phyloP scores from a whole-genome alignment of 148 eudicot genomes.

The Rhododendron mucronatum region DNA sequence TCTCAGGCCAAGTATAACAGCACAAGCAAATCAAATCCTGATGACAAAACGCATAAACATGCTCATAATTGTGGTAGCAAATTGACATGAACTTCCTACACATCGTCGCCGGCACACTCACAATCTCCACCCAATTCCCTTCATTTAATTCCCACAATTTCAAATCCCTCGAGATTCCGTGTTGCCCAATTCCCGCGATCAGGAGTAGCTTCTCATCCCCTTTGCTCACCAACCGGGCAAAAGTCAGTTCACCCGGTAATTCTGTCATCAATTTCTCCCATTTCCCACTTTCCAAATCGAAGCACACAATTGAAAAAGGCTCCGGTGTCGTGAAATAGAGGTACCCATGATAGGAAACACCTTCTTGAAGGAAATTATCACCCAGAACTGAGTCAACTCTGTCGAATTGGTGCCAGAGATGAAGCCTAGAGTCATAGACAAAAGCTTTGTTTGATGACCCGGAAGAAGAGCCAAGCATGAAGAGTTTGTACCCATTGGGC shows the following conservation, averaged over 20 bases:
- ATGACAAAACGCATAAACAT: conserved; percentile 71
- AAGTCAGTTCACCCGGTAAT: conserved; percentile 41
- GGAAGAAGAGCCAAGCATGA: conserved; percentile 22
- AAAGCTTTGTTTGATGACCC: conserved; percentile 29
- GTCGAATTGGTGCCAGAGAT: conserved; percentile 30
- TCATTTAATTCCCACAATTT: conserved; percentile 52
- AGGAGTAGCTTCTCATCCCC: conserved; percentile 35
- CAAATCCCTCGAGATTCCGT: conserved; percentile 55
- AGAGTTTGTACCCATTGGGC: conserved; percentile 35
- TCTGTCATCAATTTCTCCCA: conserved; percentile 22
- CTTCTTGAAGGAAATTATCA: conserved; percentile 40
- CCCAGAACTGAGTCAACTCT: conserved; percentile 20
- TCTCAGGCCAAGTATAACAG: conserved; percentile 66
- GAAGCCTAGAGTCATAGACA: conserved; percentile 37
- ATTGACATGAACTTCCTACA: conserved; percentile 57
- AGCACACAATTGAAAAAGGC: conserved; percentile 31
- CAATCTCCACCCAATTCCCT: conserved; percentile 49
- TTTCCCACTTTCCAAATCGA: conserved; percentile 37
- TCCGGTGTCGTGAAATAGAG: conserved; percentile 48
- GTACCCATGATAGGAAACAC: conserved; percentile 29
- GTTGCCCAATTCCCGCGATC: conserved; percentile 57
- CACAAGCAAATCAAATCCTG: conserved; percentile 61
- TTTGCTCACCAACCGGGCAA: conserved; percentile 38
- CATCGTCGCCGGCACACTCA: conserved; percentile 49
- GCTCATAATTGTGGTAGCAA: conserved; percentile 74